Conservation (phyloP, 129 eudicot genomes). For the Lactuca saligna region DNA sequence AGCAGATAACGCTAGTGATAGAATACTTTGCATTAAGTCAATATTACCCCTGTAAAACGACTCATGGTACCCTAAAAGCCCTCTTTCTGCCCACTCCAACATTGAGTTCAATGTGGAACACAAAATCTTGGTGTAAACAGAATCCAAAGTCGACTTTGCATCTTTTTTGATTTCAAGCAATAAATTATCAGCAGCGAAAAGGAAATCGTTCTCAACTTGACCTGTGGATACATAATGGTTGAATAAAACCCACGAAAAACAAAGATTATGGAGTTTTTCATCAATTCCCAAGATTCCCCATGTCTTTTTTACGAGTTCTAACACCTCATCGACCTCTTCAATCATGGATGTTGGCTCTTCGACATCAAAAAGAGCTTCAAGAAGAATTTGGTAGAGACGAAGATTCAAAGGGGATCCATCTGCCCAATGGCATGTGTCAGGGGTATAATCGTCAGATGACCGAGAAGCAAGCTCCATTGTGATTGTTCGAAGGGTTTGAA, state of each 20-base stretch:
- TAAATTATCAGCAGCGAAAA: slow-evolving; percentile 71
- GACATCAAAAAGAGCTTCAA: slow-evolving; percentile 83
- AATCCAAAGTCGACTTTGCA: slow-evolving; percentile 55
- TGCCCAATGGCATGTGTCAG: slow-evolving; percentile 85
- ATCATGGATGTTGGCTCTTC: slow-evolving; percentile 67
- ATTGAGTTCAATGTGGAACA: slow-evolving; percentile 49
- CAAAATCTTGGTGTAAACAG: slow-evolving; percentile 52
- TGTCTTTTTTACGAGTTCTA: slow-evolving; percentile 78
- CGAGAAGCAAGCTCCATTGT: slow-evolving; percentile 65
- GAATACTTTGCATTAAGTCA: slow-evolving; percentile 60
- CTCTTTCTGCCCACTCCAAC: slow-evolving; percentile 73
- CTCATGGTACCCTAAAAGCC: slow-evolving; percentile 64
- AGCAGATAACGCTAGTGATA: slow-evolving; percentile 59
- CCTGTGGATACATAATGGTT: slow-evolving; percentile 59
- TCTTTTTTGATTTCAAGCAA: slow-evolving; percentile 59
- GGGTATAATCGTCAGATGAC: slow-evolving; percentile 54
- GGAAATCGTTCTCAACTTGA: slow-evolving; percentile 73
- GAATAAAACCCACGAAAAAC: slow-evolving; percentile 72
- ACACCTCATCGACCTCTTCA: slow-evolving; percentile 83
- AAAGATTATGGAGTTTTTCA: slow-evolving; percentile 66
- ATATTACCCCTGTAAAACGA: slow-evolving; percentile 66
- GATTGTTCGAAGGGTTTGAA: slow-evolving; percentile 47
- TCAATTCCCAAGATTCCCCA: slow-evolving; percentile 79
- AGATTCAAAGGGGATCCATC: slow-evolving; percentile 84
- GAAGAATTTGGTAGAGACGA: slow-evolving; percentile 62